Evolutionary conservation across 768 basidiomycete species (phyloP).

Genomic region (Daedaleopsis sinensis): DNA sequence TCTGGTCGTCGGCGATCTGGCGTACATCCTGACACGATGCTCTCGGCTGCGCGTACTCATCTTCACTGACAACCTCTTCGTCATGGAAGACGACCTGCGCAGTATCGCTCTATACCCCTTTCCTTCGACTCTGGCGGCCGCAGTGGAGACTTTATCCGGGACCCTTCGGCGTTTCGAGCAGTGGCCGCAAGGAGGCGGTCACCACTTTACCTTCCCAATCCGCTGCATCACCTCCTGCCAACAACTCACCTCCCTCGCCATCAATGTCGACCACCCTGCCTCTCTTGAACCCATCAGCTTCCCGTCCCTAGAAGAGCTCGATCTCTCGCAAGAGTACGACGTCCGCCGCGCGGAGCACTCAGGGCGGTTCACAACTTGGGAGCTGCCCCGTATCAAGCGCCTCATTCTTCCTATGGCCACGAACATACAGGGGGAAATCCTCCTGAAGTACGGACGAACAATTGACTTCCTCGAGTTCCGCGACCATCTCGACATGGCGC

Average conservation of each 20-base stretch:
- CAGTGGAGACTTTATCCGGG: neutral
- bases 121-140: neutral
- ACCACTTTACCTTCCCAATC: conserved; percentile 3
- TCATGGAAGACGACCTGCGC: conserved; percentile 1
- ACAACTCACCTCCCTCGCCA: neutral
- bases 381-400: neutral
- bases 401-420: conserved; percentile 4
- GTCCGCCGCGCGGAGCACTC: neutral
- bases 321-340: conserved; percentile 5
- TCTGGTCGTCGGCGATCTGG: neutral
- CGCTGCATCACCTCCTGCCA: neutral
- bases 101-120: neutral
- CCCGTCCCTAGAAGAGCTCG: neutral
- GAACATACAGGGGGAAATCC: neutral
- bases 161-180: conserved; percentile 5
- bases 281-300: neutral
- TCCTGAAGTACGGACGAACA: neutral
- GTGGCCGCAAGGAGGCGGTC: conserved; percentile 4
- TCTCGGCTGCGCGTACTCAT: neutral
- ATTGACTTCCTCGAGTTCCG: conserved; percentile 8
- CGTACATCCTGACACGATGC: conserved; percentile 2
- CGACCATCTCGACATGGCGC: conserved; percentile 5
- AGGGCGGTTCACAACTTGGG: neutral
- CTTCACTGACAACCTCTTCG: conserved; percentile 10
- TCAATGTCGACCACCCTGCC: conserved; percentile 4